These are phyloP conservation scores for Ascochyta clinopodiicola DNA, from an alignment of 2,329 filamentous ascomycete genomes.

Conservation along the genomic window DNA sequence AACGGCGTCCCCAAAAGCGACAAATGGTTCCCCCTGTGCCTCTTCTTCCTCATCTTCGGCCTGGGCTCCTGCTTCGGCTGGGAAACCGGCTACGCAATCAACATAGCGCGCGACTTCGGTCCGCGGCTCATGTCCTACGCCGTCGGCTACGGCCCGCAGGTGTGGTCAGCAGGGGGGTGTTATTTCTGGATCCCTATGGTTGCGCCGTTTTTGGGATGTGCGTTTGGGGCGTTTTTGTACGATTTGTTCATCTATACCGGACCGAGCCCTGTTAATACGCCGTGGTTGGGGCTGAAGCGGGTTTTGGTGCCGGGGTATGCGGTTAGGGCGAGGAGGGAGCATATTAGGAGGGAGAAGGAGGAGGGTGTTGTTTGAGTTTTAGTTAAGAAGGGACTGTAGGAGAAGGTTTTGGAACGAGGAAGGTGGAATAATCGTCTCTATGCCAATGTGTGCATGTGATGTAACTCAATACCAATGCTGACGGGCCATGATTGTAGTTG, in stretches of 20 bases:
- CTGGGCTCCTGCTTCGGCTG: slow-evolving; percentile 76
- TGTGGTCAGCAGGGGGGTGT: slow-evolving; percentile 71
- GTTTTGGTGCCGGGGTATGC: slow-evolving; percentile 44
- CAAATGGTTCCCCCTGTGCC: slow-evolving; percentile 58
- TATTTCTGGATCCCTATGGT: slow-evolving; percentile 82
- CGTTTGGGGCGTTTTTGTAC: slow-evolving; percentile 41
- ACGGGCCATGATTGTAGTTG: neutral
- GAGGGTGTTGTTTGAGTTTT: slow-evolving; percentile 31
- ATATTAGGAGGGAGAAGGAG: slow-evolving; percentile 35
- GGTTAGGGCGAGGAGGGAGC: slow-evolving; percentile 27
- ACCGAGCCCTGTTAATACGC: slow-evolving; percentile 72
- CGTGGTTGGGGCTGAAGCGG: slow-evolving; percentile 67
- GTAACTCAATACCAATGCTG: neutral
- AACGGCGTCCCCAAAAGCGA: slow-evolving; percentile 21
- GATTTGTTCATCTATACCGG: slow-evolving; percentile 67
- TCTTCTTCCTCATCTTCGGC: slow-evolving; percentile 77
- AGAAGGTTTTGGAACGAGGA: neutral
- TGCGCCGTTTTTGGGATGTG: slow-evolving; percentile 67
- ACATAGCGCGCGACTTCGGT: slow-evolving; percentile 74
- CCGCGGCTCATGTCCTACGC: slow-evolving; percentile 71
- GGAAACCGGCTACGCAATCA: slow-evolving; percentile 80
- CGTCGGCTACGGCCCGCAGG: slow-evolving; percentile 70
- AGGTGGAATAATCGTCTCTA: neutral
- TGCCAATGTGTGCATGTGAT: neutral
- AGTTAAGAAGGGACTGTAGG: neutral